Percentiles rank a stretch among this genome's conserved stretches.
These are phyloP conservation scores for Ganoderma leucocontextum DNA, from an alignment of 1,284 basidiomycete genomes.

Conservation along the genomic window DNA sequence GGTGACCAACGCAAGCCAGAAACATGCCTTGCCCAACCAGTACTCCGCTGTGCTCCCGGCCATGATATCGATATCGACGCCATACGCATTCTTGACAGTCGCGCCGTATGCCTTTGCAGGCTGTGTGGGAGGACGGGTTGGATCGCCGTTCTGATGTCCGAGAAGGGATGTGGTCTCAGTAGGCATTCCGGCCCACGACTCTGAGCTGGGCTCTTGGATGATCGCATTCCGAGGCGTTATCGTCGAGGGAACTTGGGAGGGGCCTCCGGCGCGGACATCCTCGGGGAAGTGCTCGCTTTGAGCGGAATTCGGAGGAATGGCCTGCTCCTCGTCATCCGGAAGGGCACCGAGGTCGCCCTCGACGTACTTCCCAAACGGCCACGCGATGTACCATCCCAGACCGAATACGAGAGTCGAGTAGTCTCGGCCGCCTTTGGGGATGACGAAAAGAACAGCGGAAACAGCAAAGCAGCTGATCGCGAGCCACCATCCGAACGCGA, in stretches of 20 bases:
- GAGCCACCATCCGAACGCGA: conserved; percentile 94
- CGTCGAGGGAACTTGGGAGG: conserved; percentile 33
- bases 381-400: conserved; percentile 94
- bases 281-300: conserved; percentile 22
- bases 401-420: conserved; percentile 93
- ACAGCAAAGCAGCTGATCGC: conserved; percentile 74
- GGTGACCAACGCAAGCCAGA: conserved; percentile 80
- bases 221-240: conserved; percentile 40
- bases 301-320: conserved; percentile 31
- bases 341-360: conserved; percentile 77
- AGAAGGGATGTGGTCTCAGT: conserved; percentile 49
- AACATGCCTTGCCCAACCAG: conserved; percentile 75
- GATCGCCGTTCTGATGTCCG: conserved; percentile 26
- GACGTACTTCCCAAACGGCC: conserved; percentile 99
- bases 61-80: conserved; percentile 46
- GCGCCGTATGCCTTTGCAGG: conserved; percentile 76
- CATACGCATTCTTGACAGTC: conserved; percentile 47
- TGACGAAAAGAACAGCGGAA: conserved; percentile 74
- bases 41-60: conserved; percentile 49
- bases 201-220: conserved; percentile 39
- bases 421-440: conserved; percentile 82
- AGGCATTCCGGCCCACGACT: conserved; percentile 42
- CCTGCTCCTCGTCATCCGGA: conserved; percentile 54
- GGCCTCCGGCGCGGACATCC: conserved; percentile 9
- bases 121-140: conserved; percentile 37